Percentiles rank a stretch among this genome's conserved stretches.
Evolutionary conservation across 106 monocot species (phyloP).

Genomic region (Allium cepa): DNA sequence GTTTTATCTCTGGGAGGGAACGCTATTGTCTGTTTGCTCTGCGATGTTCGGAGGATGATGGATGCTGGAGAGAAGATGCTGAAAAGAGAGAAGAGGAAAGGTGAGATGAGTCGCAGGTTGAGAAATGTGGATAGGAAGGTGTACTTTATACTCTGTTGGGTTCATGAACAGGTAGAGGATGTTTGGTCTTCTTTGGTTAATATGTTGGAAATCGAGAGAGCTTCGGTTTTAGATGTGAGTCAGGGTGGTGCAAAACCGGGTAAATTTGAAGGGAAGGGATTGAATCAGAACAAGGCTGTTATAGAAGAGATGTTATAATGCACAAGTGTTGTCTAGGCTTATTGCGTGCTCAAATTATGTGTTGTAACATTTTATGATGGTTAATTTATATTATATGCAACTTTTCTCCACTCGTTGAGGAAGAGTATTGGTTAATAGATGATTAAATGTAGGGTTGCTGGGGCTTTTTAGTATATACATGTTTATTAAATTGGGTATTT

Average conservation of each 20-base stretch:
- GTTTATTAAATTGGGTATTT: too few relatives aligned
- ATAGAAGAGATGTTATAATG: slow-evolving; percentile 41
- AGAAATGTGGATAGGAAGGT: slow-evolving; percentile 61
- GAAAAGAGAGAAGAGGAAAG: slow-evolving; percentile 45
- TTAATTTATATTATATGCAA: too few relatives aligned
- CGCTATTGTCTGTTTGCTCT: slow-evolving; percentile 65
- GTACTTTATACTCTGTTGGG: slow-evolving; percentile 92
- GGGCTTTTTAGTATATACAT: too few relatives aligned
- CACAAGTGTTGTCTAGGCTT: neutral
- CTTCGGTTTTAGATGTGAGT: slow-evolving; percentile 16
- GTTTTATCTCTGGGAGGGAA: slow-evolving; percentile 45
- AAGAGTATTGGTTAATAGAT: too few relatives aligned
- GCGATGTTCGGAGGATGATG: slow-evolving; percentile 69
- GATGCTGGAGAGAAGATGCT: slow-evolving; percentile 29
- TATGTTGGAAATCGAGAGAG: slow-evolving; percentile 46
- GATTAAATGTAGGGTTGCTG: too few relatives aligned
- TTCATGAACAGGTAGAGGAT: slow-evolving; percentile 69
- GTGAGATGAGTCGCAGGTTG: slow-evolving; percentile 26
- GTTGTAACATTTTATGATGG: too few relatives aligned
- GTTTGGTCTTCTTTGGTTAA: slow-evolving; percentile 47
- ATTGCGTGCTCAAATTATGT: too few relatives aligned
- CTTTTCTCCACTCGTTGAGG: too few relatives aligned
- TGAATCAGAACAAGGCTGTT: slow-evolving; percentile 21
- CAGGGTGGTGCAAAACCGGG: neutral
- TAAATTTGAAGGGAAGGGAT: slow-evolving; percentile 5